Evolutionary conservation across 768 basidiomycete genomes (phyloP).

Genomic region (Lactarius akahatsu): DNA sequence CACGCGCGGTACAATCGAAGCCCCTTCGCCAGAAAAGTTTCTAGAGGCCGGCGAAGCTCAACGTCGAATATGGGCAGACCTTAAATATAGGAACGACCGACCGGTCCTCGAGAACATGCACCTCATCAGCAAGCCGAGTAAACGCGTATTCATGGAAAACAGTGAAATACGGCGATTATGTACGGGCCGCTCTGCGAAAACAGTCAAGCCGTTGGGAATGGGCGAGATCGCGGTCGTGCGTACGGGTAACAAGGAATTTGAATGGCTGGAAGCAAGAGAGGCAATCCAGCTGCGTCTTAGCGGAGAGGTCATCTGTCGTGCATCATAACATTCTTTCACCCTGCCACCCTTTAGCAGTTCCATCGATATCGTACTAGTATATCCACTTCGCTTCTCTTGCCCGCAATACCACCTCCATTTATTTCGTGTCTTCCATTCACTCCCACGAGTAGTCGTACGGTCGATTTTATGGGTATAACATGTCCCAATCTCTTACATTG

Average conservation of each 20-base stretch:
- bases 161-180: conserved; percentile 77
- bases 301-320: conserved; percentile 89
- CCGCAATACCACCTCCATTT: conserved; percentile 1
- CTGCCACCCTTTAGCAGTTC: background rate
- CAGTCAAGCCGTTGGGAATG: conserved; percentile 80
- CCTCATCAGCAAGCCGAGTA: conserved; percentile 82
- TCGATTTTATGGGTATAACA: conserved; percentile 3
- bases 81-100: conserved; percentile 90
- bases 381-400: background rate
- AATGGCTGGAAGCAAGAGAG: conserved; percentile 93
- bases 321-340: conserved; percentile 31
- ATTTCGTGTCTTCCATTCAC: background rate
- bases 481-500: background rate
- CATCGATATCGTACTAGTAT: background rate
- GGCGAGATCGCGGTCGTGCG: conserved; percentile 90
- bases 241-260: conserved; percentile 66
- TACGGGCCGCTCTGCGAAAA: conserved; percentile 77
- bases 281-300: conserved; percentile 73
- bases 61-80: conserved; percentile 85
- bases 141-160: conserved; percentile 70
- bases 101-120: conserved; percentile 80
- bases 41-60: conserved; percentile 56
- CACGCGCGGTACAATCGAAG: conserved; percentile 70
- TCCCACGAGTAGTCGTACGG: background rate
- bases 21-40: conserved; percentile 67